Base-by-base conservation (phyloP, 768 basidiomycete genomes). In the Lyophyllum atratum region DNA sequence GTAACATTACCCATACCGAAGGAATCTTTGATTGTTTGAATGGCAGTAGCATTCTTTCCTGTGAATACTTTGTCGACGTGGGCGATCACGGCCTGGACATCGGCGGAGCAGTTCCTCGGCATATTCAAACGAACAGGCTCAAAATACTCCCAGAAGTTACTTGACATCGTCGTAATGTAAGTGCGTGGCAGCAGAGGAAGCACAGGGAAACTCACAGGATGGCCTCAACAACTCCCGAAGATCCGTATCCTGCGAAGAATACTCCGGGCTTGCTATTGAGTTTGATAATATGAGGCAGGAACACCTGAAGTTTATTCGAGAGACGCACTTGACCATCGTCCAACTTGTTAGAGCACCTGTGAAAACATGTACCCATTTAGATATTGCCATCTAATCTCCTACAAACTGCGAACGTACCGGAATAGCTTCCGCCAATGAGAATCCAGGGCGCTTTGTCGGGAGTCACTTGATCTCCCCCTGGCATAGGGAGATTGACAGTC, bases 81-180 rank as follows among this genome's bases (percentile, higher is more conserved):
- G 5, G 78, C 64, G 52, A 90, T 79, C 15, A 86, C 87, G 4
- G 79, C 80, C 66, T 87, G 73, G 28, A 90, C 79, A 63, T 92
- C 90, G 0, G 86, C 80, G 8, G 87, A 89, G 70, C 90, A 92
- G 68, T 92, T 91, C 59, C 64, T 49, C 2, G 88, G 85, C 86
- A 89, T 90, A 63, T 82, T 72, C 61, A 81, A 74, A 15, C 83
- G 83, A 61, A 88, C 82, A 12, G 88, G 88, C 57, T 89, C 87
- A 68, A 87, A 90, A 64, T 90, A 92, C 59, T 74, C 75, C 86
- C 86, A 89, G 65, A 83, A 87, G 66, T 87, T 81, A 61, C 59
- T 55, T 47, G 31, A 52, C 47, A 24, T 43, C 19, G 7, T 15
- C 26, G 12, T 4, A 12, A 19, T 11, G 17, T 28, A 2, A 42